Base-by-base conservation (phyloP, 2,329 filamentous ascomycete species). In the Colletotrichum sp. region DNA sequence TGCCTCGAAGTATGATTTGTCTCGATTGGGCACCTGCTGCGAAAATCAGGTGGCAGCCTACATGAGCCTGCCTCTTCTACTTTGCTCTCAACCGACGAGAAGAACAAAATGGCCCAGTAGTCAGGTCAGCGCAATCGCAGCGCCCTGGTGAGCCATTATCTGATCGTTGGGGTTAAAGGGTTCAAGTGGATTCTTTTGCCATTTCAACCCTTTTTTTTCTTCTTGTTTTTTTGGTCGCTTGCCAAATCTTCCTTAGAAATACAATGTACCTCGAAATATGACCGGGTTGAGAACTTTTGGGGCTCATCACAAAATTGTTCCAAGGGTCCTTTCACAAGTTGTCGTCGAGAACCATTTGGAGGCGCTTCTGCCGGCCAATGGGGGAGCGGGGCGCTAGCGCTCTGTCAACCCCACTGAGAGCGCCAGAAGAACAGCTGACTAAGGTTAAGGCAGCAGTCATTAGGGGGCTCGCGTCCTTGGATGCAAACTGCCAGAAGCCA, bases 31-130 rank as follows among this genome's bases (percentile, higher is more conserved):
- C n/a, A 12, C n/a, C 2, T 52, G n/a, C 43, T 24, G 3, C n/a
- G 10, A 21, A 13, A 3, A 2, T 0, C 43, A 52, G 43, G 43
- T 0, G n/a, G 6, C 2, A 8, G n/a, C 10, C 10, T 52, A 52
- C 1, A 52, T 21, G 12, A 18, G n/a, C 6, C 12, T 52, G 4
- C 0, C 0, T 5, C 43, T 52, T 13, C 10, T 3, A 1, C 3
- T 13, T 13, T 13, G 6, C 3, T 52, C 6, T 21, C 2, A 52
- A 21, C 43, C 43, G 43, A 52, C 12, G 43, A 52, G 43, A 52
- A 52, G 43, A 21, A 13, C 43, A 21, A 13, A 21, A 5, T 21
- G n/a, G n/a, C 43, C 43, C 43, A 52, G 43, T 3, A n/a, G 43
- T 52, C 43, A 21, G 43, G 43, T 52, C 43, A 52, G 43, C 12